Base-by-base conservation (phyloP, 148 eudicot genomes). In the Polygonum maritimum region DNA sequence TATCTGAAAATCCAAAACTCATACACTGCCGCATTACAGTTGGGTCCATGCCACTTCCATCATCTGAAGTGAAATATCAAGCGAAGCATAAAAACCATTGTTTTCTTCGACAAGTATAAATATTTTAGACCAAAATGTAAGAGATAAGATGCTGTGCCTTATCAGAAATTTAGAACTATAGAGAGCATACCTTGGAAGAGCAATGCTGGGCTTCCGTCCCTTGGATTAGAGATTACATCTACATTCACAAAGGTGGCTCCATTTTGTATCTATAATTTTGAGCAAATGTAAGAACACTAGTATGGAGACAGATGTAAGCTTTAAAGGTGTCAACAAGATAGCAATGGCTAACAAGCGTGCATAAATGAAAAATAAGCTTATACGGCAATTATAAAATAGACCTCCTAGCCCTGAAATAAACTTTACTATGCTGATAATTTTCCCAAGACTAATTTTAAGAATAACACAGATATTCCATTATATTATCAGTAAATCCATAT, bases 1-100 rank as follows among this genome's bases (percentile, higher is more conserved):
- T 94, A 76, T 92, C 90, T 41, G 98, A 94, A 86, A 92, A 94
- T 14, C 98, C 98, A 88, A 94, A 94, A 83, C 98, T 94, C 88
- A 94, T 80, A 76, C 96, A 92, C 51, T 86, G 88, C 12, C 98
- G 84, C 69, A 94, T 87, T 74, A 88, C 92, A 78, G 90, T 93
- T 69, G 92, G 96, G 71, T 88, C 88, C 98, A 94, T 94, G 77
- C 98, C 98, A 73, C 96, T 92, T 26, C 98, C 98, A 83, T 94
- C 93, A 81, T 94, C 98, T 94, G 81, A 81, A 75, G 79, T 54
- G 60, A 77, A 81, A 18, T 21, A 82, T 75, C 74, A 80, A 81
- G 74, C 69, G 58, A 80, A 80, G 75, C 35, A 58, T 71, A 3
- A 78, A 18, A n/a, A 54, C 40, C n/a, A 76, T 1, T 49, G 51